Base-by-base conservation (phyloP, 441 rosid genomes). In the Codiaeum variegatum region DNA sequence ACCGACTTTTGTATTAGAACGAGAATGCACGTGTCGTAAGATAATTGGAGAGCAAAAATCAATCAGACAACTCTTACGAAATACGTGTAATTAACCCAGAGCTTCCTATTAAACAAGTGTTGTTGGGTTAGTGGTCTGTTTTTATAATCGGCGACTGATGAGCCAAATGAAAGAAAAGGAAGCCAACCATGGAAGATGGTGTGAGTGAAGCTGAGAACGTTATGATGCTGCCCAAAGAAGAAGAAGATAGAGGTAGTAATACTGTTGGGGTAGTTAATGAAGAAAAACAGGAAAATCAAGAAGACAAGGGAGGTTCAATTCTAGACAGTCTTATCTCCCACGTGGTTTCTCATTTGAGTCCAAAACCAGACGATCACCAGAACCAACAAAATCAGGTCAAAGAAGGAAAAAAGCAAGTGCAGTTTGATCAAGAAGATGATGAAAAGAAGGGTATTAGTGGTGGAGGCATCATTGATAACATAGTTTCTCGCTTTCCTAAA, bases 401-500 rank as follows among this genome's bases (percentile, higher is more conserved):
- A 26, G 71, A 71, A 19, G 72, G 71, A 71, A 42, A 44, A 1
- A 7, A 26, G 7, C 5, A 31, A 55, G 0, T 18, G 44, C 13
- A 40, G 44, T 40, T 11, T 40, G 44, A 40, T 40, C 13, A 10
- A 40, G 13, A 40, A 40, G 11, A 40, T 9, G 44, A 40, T 34
- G 74, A 68, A 55, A 64, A 54, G 19, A 75, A 60, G 9, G 52
- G 38, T 0, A 70, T 36, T 0, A 75, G 69, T 1, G 79, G 65
- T 28, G 86, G 78, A 56, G 83, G 91, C 5, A 72, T 93, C 66
- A 75, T 91, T 29, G 78, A 79, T 10, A 88, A 68, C 76, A 85
- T 89, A 58, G 76, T 89, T 38, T 85, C 91, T 65, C 91, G 82
- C 76, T 80, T 90, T 18, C 92, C 92, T 52, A 75, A 82, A 62